phyloP scores from a whole-genome alignment of 129 eudicot species.

The Gnaphalium uliginosum region DNA sequence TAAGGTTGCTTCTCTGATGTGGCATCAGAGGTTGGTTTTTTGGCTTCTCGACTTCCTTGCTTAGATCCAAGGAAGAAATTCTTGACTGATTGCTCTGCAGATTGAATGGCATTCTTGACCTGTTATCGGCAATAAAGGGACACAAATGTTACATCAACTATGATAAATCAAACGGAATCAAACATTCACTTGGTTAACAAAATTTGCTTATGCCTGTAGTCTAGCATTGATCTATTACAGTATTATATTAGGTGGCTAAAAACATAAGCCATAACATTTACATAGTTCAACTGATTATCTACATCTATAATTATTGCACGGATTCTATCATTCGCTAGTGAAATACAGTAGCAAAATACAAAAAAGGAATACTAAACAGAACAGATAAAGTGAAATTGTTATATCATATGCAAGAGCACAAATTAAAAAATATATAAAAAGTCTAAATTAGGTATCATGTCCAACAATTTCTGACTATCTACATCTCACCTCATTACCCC shows the following conservation, averaged over 20 bases:
- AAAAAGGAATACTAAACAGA: not conserved
- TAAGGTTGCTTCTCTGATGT: constrained; percentile 45
- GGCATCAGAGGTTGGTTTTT: constrained; percentile 38
- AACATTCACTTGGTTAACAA: not conserved
- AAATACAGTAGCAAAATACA: not conserved
- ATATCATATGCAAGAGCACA: not conserved
- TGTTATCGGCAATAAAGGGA: constrained; percentile 38
- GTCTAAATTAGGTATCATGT: not conserved
- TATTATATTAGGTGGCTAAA: not conserved
- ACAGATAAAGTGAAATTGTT: not conserved
- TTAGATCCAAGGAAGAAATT: constrained; percentile 61
- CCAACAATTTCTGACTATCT: not conserved
- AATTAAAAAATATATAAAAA: too few relatives aligned
- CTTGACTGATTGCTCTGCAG: constrained; percentile 65
- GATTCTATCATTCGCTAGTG: not conserved
- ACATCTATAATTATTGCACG: not conserved
- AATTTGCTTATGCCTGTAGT: not conserved
- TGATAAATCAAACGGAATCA: not conserved
- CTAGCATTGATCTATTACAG: not conserved
- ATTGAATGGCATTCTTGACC: constrained; percentile 58
- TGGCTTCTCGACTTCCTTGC: constrained; percentile 35
- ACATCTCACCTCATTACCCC: too few relatives aligned
- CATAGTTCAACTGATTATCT: not conserved
- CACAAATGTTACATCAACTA: constrained; percentile 14
- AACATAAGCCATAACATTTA: not conserved